These are phyloP conservation scores for Alternaria sp. DNA, from an alignment of 2,329 filamentous ascomycete species.

Conservation along the genomic window DNA sequence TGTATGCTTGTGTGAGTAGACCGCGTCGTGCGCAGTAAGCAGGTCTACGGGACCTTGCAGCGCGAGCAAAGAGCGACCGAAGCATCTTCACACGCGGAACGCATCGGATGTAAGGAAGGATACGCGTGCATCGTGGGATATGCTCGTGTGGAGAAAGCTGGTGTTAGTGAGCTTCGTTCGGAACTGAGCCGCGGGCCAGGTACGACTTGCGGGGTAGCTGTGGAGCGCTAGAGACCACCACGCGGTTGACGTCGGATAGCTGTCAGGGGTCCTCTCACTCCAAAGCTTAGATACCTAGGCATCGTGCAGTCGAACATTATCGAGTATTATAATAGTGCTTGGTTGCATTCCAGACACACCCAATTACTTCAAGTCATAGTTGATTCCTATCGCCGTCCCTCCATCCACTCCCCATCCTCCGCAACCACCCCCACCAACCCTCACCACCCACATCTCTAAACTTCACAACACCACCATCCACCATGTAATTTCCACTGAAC, in stretches of 20 bases:
- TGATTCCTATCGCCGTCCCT: no score
- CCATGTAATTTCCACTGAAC: no score
- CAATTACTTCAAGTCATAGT: no score
- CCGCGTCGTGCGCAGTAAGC: slow-evolving; percentile 24
- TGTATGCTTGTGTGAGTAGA: slow-evolving; percentile 41
- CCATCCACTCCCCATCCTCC: no score
- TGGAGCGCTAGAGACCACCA: background rate
- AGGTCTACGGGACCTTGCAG: slow-evolving; percentile 8
- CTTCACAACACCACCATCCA: no score
- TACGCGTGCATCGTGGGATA: background rate
- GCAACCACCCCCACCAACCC: no score
- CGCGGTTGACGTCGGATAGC: background rate
- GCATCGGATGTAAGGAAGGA: slow-evolving; percentile 12
- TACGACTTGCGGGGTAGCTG: slow-evolving; percentile 13
- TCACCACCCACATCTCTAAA: no score
- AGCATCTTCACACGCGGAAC: slow-evolving; percentile 33
- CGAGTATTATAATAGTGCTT: no score
- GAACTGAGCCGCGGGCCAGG: slow-evolving; percentile 15
- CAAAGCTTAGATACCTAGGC: no score
- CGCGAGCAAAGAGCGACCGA: slow-evolving; percentile 31
- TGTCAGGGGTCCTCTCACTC: no score
- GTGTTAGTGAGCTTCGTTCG: slow-evolving; percentile 3
- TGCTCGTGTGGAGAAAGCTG: background rate
- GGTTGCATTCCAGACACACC: no score
- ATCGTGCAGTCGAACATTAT: no score